Evolutionary conservation across 1,284 basidiomycete species (phyloP), one percentile per base, ranked within the genome.

Genomic region (Cryptococcus deneoformans): DNA sequence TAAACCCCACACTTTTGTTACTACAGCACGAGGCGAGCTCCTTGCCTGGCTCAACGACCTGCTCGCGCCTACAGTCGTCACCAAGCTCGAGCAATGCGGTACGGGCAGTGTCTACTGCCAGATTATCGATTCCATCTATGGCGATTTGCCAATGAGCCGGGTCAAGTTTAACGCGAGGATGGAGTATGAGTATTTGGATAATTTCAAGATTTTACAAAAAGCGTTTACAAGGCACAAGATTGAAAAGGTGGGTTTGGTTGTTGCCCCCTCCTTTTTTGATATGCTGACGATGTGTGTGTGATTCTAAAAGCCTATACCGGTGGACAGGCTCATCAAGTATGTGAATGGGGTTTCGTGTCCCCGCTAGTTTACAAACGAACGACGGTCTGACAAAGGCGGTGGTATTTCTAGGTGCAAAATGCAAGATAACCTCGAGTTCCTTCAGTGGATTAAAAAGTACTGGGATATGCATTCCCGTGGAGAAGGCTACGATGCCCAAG

Each of bases 371-470:
- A 16, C 46, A 24, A 24, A 29, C 4, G 8, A n/a, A n/a, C n/a
- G 39, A 42, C n/a, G 9, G n/a, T 42, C n/a, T n/a, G 9, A 42
- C n/a, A 42, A 42, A 42, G n/a, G 39, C 9, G n/a, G 39, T 42
- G 9, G n/a, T 9, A 42, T 9, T 12, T 42, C n/a, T 20, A 11
- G 72, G 57, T 99, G 95, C 83, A 98, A 98, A 82, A 99, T 99
- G 95, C 96, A 98, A 87, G 96, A 99, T 79, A 99, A 99, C 79
- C 87, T 99, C 67, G 96, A 99, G 77, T 99, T 99, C 79, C 76
- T 95, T 56, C 95, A 99, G 78, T 99, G 95, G 95, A 83, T 92
- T 71, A 94, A 94, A 75, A 88, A 89, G 54, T 97, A 88, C 79
- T 99, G 96, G 95, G 93, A 98, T 72, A 79, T 84, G 47, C 91